phyloP scores from a whole-genome alignment of 2,329 filamentous ascomycete species.

The Daldinia eschscholtzii region DNA sequence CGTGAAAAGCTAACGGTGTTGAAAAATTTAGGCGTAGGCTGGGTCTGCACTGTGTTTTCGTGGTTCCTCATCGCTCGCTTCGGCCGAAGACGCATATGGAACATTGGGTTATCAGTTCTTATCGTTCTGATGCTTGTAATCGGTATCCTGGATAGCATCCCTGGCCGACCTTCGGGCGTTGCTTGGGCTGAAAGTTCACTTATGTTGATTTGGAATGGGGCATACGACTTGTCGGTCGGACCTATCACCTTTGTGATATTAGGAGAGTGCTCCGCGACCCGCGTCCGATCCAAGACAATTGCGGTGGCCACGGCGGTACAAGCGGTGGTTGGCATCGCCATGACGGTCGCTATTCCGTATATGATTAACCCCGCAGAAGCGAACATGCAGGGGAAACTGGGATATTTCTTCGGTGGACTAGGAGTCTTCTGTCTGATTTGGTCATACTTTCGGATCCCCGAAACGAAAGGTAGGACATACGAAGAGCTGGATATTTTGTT shows the following conservation, averaged over 20 bases:
- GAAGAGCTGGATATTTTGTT: constrained; percentile 53
- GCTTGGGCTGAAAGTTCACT: constrained; percentile 64
- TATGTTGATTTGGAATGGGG: constrained; percentile 64
- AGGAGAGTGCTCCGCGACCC: constrained; percentile 63
- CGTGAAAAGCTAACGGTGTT: too few species aligned
- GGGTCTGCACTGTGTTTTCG: constrained; percentile 65
- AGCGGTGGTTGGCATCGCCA: constrained; percentile 56
- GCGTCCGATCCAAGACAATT: constrained; percentile 60
- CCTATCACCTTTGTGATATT: constrained; percentile 66
- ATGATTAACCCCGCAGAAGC: constrained; percentile 60
- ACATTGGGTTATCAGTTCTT: constrained; percentile 60
- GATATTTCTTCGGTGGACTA: constrained; percentile 58
- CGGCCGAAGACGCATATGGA: constrained; percentile 66
- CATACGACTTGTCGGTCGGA: constrained; percentile 66
- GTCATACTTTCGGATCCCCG: constrained; percentile 54
- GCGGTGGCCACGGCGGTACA: constrained; percentile 60
- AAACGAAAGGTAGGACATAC: constrained; percentile 52
- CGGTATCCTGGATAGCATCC: constrained; percentile 62
- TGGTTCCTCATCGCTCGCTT: constrained; percentile 64
- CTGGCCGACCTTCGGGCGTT: constrained; percentile 55
- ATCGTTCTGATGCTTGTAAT: constrained; percentile 61
- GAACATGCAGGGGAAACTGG: constrained; percentile 59
- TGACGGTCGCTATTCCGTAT: constrained; percentile 60
- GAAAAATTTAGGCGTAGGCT: constrained; percentile 58
- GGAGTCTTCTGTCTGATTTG: constrained; percentile 55